Evolutionary conservation across 2,329 filamentous ascomycete species (phyloP), one percentile per base, ranked within the genome.

Genomic region (Basipetospora chlamydospora): DNA sequence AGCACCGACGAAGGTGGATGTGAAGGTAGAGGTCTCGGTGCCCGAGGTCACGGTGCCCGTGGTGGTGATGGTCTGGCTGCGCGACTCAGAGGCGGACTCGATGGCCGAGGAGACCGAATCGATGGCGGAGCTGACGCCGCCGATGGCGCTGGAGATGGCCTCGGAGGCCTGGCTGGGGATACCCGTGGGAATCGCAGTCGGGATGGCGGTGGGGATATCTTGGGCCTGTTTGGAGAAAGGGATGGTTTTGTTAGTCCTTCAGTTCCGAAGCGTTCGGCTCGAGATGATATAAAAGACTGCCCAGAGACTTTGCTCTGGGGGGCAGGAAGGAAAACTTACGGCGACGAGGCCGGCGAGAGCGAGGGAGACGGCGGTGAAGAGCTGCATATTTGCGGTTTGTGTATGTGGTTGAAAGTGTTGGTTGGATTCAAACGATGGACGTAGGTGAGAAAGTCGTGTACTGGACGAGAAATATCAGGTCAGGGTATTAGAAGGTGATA

Each of bases 331-430:
- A 21, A 16, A 15, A 45, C 42, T 23, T 46, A 56, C 54, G 44
- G 54, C 43, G 41, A 47, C 51, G 28, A 48, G 41, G 39, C 53
- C 50, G 34, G 45, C 30, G n/a, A n/a, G n/a, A n/a, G n/a, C n/a
- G n/a, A n/a, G n/a, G n/a, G n/a, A n/a, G n/a, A n/a, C n/a, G n/a
- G 48, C 43, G 44, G 47, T 47, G 47, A 54, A 49, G 52, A 57
- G 54, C 53, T 58, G 58, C 58, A 61, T 59, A 39, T 29, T 47
- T 47, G 40, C 37, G 41, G 38, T 42, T 23, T 40, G 26, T 22
- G 26, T 8, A 5, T 23, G 17, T 22, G 15, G 29, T 15, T 26
- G 17, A 26, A 16, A 22, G 17, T 38, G 29, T 12, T 23, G 12
- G 11, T 18, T 18, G n/a, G 12, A 20, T 12, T n/a, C 5, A 21